Conservation (phyloP, 2,329 filamentous ascomycete genomes). For the Pseudogymnoascus sp. region DNA sequence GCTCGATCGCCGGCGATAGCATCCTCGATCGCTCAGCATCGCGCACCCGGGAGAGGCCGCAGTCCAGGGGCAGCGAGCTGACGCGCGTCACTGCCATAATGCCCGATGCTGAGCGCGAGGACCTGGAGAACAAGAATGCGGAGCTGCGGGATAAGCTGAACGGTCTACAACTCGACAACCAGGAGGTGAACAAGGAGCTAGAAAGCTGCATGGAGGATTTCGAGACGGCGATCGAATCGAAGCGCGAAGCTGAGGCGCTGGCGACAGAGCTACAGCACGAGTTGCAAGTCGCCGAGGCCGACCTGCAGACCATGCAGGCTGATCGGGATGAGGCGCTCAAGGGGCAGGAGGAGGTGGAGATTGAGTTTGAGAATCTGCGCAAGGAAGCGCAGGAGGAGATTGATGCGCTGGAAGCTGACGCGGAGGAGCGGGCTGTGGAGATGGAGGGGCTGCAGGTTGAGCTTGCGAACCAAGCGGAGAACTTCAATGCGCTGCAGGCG, state of each 20-base stretch:
- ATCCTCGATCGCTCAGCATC: slow-evolving; percentile 93
- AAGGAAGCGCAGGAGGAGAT: slow-evolving; percentile 61
- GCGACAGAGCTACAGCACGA: slow-evolving; percentile 67
- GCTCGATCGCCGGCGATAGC: slow-evolving; percentile 70
- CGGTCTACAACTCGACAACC: slow-evolving; percentile 78
- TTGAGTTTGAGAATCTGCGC: slow-evolving; percentile 53
- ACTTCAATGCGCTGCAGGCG: slow-evolving; percentile 82
- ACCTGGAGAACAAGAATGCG: slow-evolving; percentile 76
- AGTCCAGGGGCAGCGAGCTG: slow-evolving; percentile 56
- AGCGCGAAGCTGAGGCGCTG: slow-evolving; percentile 52
- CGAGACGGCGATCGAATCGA: slow-evolving; percentile 60
- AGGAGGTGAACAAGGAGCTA: slow-evolving; percentile 77
- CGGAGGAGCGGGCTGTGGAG: slow-evolving; percentile 65
- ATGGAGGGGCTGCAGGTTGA: slow-evolving; percentile 64
- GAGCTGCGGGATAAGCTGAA: slow-evolving; percentile 81
- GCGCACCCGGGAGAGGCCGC: slow-evolving; percentile 65
- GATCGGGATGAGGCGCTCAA: slow-evolving; percentile 82
- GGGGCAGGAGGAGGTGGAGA: slow-evolving; percentile 52
- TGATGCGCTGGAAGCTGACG: slow-evolving; percentile 60
- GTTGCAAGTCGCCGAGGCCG: slow-evolving; percentile 69
- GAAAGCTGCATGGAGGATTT: slow-evolving; percentile 75
- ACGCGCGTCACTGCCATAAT: slow-evolving; percentile 31
- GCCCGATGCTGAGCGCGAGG: slow-evolving; percentile 75
- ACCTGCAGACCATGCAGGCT: slow-evolving; percentile 68
- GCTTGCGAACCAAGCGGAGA: slow-evolving; percentile 70